phyloP scores from a whole-genome alignment of 176 grass and related monocot genomes.

The Tuctoria greenei region DNA sequence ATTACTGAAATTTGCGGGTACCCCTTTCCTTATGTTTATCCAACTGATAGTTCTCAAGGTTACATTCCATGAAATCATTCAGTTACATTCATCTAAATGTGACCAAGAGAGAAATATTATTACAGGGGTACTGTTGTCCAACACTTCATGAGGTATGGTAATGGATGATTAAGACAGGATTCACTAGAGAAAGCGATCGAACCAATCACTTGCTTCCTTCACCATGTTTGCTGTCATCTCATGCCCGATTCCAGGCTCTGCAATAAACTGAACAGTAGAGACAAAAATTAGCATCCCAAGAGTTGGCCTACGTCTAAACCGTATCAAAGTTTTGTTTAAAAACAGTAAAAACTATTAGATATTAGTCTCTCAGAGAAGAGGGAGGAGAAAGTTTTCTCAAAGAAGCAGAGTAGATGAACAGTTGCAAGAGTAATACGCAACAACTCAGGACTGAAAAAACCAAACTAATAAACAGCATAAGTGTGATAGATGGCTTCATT shows the following conservation, averaged over 20 bases:
- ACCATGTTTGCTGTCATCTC: slow-evolving; percentile 60
- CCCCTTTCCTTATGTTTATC: background rate
- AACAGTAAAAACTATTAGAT: background rate
- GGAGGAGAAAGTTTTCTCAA: background rate
- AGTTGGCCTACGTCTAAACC: background rate
- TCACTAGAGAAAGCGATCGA: slow-evolving; percentile 53
- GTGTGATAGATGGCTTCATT: background rate
- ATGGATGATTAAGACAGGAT: background rate
- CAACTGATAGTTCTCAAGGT: background rate
- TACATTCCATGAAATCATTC: background rate
- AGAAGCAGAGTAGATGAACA: slow-evolving; percentile 2
- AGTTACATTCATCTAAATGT: background rate
- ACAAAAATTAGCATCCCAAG: background rate
- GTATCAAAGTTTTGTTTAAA: background rate
- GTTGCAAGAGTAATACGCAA: background rate
- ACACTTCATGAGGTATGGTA: slow-evolving; percentile 5
- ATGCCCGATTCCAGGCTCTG: slow-evolving; percentile 58
- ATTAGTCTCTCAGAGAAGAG: background rate
- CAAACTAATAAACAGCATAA: slow-evolving; percentile 1
- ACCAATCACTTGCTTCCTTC: slow-evolving; percentile 80
- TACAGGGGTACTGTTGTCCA: background rate
- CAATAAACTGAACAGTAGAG: slow-evolving; percentile 53
- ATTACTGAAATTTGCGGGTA: background rate
- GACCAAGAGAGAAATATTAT: background rate
- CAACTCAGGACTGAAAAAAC: background rate